phyloP scores from a whole-genome alignment of 805 yeast species.

The Lachancea waltii region DNA sequence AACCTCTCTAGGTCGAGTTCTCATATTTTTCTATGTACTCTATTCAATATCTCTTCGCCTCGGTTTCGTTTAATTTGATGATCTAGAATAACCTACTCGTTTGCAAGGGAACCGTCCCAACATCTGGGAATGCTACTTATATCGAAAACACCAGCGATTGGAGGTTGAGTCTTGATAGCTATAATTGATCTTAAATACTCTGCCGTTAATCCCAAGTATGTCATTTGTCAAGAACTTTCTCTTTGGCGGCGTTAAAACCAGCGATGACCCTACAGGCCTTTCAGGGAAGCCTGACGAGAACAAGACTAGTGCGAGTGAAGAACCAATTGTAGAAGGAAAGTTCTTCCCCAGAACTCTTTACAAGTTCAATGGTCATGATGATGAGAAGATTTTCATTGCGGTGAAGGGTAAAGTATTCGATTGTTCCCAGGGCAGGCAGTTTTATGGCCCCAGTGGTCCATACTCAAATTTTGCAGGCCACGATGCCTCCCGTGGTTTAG shows the following conservation, averaged over 20 bases:
- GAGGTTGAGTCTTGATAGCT: background rate
- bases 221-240: constrained; percentile 30
- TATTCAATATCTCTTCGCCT: background rate
- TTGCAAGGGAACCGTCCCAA: no score
- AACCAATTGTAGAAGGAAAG: constrained; percentile 38
- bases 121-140: no score
- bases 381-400: constrained; percentile 74
- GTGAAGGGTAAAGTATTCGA: constrained; percentile 85
- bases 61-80: constrained; percentile 5
- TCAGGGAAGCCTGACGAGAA: constrained; percentile 9
- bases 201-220: constrained; percentile 15
- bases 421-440: constrained; percentile 68
- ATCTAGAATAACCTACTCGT: background rate
- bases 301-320: constrained; percentile 10
- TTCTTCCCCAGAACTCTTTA: constrained; percentile 73
- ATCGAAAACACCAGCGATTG: background rate
- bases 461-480: constrained; percentile 92
- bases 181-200: background rate
- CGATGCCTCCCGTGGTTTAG: constrained; percentile 91
- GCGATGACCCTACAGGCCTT: constrained; percentile 33
- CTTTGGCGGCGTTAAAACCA: constrained; percentile 30
- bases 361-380: constrained; percentile 75
- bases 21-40: background rate
- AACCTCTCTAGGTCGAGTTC: background rate
- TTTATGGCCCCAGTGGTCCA: constrained; percentile 95